Conservation (phyloP, 2,329 filamentous ascomycete genomes). For the Beauveria rudraprayagi region DNA sequence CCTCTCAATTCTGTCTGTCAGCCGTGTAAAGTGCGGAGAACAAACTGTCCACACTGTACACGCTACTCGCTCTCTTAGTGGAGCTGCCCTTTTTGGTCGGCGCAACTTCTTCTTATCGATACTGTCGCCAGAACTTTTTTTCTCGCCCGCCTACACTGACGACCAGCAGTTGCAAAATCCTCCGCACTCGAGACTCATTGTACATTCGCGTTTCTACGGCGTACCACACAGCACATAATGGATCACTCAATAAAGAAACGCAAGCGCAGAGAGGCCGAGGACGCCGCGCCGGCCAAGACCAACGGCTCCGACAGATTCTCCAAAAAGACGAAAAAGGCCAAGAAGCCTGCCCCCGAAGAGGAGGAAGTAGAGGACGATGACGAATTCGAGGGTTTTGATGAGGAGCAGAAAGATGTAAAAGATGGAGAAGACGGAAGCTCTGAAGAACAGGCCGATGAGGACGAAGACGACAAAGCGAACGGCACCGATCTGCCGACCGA, state of each 20-base stretch:
- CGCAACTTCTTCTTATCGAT: constrained; percentile 11
- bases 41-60: not conserved
- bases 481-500: constrained; percentile 28
- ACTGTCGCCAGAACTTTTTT: constrained; percentile 12
- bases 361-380: constrained; percentile 21
- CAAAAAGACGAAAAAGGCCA: constrained; percentile 36
- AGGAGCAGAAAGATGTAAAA: constrained; percentile 18
- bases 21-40: constrained; percentile 14
- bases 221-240: constrained; percentile 19
- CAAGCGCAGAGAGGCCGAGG: constrained; percentile 30
- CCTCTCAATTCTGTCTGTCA: not conserved
- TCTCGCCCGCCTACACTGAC: not conserved
- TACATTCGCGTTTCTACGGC: not conserved
- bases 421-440: constrained; percentile 22
- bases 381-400: constrained; percentile 23
- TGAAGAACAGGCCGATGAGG: constrained; percentile 24
- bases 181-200: not conserved
- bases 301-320: constrained; percentile 13
- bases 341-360: constrained; percentile 24
- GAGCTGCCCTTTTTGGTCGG: not conserved
- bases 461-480: constrained; percentile 22
- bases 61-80: not conserved
- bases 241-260: constrained; percentile 34
- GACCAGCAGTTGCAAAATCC: not conserved
- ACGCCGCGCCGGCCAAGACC: constrained; percentile 19